Percentiles rank a stretch among this genome's conserved stretches.
Evolutionary conservation across 345 rosid species (phyloP).

Genomic region (Syzygium oleosum): DNA sequence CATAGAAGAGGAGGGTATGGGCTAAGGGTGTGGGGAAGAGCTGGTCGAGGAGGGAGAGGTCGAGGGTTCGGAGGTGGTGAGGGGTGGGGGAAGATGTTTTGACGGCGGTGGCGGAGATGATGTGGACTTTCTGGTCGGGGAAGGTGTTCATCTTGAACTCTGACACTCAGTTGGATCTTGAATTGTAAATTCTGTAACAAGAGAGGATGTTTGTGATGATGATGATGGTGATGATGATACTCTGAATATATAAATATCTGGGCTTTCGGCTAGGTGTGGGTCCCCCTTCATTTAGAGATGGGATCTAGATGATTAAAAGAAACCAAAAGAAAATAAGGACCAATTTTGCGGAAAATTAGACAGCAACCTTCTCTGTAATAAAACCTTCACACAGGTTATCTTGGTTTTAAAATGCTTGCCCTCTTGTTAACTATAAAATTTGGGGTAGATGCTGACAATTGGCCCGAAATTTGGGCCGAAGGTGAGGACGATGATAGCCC

Average conservation of each 20-base stretch:
- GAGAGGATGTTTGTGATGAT: neutral
- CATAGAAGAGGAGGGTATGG: conserved; percentile 1
- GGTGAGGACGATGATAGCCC: no score
- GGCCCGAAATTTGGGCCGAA: no score
- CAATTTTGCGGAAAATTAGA: no score
- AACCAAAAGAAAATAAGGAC: no score
- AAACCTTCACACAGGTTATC: no score
- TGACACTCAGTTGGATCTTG: neutral
- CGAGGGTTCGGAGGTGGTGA: neutral
- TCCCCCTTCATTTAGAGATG: neutral
- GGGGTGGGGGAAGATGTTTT: conserved; percentile 24
- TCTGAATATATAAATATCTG: neutral
- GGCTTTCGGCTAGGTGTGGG: neutral
- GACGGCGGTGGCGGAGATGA: neutral
- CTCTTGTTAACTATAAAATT: no score
- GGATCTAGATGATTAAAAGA: no score
- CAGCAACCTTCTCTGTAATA: no score
- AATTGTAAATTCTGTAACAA: neutral
- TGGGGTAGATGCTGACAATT: no score
- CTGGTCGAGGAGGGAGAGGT: conserved; percentile 29
- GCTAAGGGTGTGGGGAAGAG: conserved; percentile 12
- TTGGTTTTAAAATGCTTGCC: no score
- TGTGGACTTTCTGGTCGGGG: neutral
- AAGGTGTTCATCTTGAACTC: neutral
- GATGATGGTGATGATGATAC: neutral